phyloP scores from a whole-genome alignment of 106 monocot species.

The Alisma plantagoaquatica region DNA sequence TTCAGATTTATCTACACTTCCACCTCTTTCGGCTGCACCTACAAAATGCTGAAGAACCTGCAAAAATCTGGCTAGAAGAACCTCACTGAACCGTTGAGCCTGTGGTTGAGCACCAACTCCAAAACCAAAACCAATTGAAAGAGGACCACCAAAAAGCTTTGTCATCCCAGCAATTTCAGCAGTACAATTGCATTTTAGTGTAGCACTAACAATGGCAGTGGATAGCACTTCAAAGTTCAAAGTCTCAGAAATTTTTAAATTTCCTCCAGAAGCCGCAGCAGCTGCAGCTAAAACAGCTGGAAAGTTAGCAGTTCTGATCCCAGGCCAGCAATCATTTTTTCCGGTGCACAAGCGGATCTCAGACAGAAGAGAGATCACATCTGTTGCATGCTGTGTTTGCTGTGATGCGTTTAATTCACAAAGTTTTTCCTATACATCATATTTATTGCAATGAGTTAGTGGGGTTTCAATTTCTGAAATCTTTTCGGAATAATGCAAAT shows the following conservation, averaged over 20 bases:
- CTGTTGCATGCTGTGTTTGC: slow-evolving; percentile 78
- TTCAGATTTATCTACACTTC: slow-evolving; percentile 49
- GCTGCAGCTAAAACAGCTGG: slow-evolving; percentile 90
- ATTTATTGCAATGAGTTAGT: too few relatives aligned
- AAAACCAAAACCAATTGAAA: slow-evolving; percentile 28
- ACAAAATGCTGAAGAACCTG: slow-evolving; percentile 91
- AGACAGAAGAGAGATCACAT: slow-evolving; percentile 85
- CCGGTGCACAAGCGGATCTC: slow-evolving; percentile 78
- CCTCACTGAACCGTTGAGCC: slow-evolving; percentile 62
- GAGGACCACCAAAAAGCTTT: slow-evolving; percentile 58
- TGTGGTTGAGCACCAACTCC: slow-evolving; percentile 25
- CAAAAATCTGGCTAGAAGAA: slow-evolving; percentile 77
- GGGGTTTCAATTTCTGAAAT: too few relatives aligned
- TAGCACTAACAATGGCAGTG: slow-evolving; percentile 83
- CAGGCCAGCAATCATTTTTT: slow-evolving; percentile 88
- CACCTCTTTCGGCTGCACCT: slow-evolving; percentile 73
- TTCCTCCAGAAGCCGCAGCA: slow-evolving; percentile 87
- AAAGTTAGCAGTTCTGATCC: slow-evolving; percentile 84
- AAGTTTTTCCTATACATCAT: slow-evolving; percentile 55
- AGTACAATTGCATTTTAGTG: slow-evolving; percentile 76
- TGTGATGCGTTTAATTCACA: slow-evolving; percentile 85
- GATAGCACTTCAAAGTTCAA: slow-evolving; percentile 81
- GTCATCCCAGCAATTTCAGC: slow-evolving; percentile 98
- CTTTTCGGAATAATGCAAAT: neutral
- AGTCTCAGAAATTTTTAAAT: slow-evolving; percentile 57